Base-by-base conservation (phyloP, 2,329 filamentous ascomycete species). In the Aspergillus fructus region DNA sequence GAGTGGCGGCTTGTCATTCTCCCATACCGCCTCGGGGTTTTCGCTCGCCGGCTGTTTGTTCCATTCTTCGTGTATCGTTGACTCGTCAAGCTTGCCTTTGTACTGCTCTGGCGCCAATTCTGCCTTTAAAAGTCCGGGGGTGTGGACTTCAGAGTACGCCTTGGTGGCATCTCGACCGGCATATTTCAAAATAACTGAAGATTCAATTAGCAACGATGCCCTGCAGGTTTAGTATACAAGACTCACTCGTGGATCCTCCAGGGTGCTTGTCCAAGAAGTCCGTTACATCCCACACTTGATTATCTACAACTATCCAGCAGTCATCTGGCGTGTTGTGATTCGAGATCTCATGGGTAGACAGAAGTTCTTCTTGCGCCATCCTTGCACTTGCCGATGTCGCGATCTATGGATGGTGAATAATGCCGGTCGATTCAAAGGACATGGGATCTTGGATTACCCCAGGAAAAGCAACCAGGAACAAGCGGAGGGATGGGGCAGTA, bases 291-390 rank as follows among this genome's bases (percentile, higher is more conserved):
- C 86, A 89, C 27, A 90, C 85, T 64, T 83, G 81, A 46, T 82
- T 82, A 69, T 89, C 83, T 21, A 90, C 81, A 17, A 89, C 86
- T 58, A 90, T 83, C 88, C 88, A 91, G 65, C 83, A 81, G 62
- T 86, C 72, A 52, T 78, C 65, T 34, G 75, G 64, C 12, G 69
- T 76, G 54, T 77, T 81, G 65, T 86, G 83, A 53, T 71, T 71
- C 1, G 75, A 74, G 56, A 85, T 70, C 58, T 84, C 76, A 42
- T 74, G 62, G 2, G 70, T 64, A 13, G 78, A 76, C 19, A 83
- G 49, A 13, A 70, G 64, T 49, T 63, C 73, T n/a, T 59, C 59
- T 11, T 65, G 59, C 21, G 64, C 41, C 73, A 76, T 76, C 27
- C 13, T 54, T 41, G 33, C 24, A 4, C 27, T 30, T 30, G 27